phyloP scores from a whole-genome alignment of 495 filamentous ascomycete species.

The Zalerion maritima region DNA sequence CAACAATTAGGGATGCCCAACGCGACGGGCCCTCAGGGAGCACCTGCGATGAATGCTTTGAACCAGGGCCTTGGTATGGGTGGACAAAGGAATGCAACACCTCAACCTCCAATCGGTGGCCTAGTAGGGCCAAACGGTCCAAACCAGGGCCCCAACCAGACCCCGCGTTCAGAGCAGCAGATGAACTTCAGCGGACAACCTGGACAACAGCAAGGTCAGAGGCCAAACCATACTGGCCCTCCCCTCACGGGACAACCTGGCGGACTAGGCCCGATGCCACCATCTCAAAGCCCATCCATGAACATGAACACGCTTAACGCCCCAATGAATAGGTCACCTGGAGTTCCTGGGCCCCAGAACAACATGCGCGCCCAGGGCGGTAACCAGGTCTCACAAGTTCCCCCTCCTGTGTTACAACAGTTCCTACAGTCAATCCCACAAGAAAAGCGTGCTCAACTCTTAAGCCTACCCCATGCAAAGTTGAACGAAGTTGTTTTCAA shows the following conservation, averaged over 20 bases:
- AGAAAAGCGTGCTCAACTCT: too few relatives aligned
- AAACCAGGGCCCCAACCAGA: slow-evolving; percentile 18
- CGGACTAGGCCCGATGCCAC: slow-evolving; percentile 24
- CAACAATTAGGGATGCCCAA: too few relatives aligned
- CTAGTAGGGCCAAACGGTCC: slow-evolving; percentile 20
- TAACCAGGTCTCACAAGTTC: too few relatives aligned
- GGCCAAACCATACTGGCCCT: slow-evolving; percentile 20
- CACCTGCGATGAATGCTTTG: too few relatives aligned
- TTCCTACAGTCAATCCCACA: too few relatives aligned
- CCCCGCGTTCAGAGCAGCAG: slow-evolving; percentile 20
- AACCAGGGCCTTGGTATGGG: too few relatives aligned
- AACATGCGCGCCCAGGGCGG: too few relatives aligned
- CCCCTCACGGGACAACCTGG: slow-evolving; percentile 34
- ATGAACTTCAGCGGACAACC: slow-evolving; percentile 24
- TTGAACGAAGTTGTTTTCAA: too few relatives aligned
- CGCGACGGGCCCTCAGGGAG: too few relatives aligned
- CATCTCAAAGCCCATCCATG: slow-evolving; percentile 38
- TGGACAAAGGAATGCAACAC: slow-evolving; percentile 26
- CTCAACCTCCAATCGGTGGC: slow-evolving; percentile 24
- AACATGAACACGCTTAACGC: slow-evolving; percentile 33
- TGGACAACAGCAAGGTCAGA: slow-evolving; percentile 23
- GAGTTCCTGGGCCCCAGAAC: too few relatives aligned
- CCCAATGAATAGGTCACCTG: slow-evolving; percentile 29
- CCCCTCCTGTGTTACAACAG: too few relatives aligned
- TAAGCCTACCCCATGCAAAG: too few relatives aligned